phyloP scores from a whole-genome alignment of 768 basidiomycete species.

The Russula brevipes region DNA sequence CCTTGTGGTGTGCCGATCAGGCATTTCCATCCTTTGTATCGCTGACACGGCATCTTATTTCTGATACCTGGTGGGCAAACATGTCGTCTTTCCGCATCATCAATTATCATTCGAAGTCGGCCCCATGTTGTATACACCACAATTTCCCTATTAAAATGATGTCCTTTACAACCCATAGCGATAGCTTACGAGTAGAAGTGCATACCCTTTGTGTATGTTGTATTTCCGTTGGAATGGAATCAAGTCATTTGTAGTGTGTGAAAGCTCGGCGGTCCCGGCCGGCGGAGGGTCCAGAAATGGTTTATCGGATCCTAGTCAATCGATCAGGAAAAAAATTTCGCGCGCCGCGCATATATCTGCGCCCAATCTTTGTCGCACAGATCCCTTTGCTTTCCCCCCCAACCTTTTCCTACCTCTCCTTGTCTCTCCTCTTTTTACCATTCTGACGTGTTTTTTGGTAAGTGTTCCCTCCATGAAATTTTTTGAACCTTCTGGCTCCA shows the following conservation, averaged over 20 bases:
- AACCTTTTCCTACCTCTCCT: slow-evolving; percentile 44
- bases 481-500: slow-evolving; percentile 5
- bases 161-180: slow-evolving; percentile 4
- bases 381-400: slow-evolving; percentile 36
- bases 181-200: slow-evolving; percentile 4
- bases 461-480: slow-evolving; percentile 30
- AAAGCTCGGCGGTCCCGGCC: slow-evolving; percentile 13
- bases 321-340: slow-evolving; percentile 29
- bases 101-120: slow-evolving; percentile 6
- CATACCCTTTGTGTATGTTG: slow-evolving; percentile 9
- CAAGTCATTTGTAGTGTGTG: background rate
- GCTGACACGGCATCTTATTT: slow-evolving; percentile 5
- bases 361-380: slow-evolving; percentile 27
- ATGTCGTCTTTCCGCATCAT: slow-evolving; percentile 14
- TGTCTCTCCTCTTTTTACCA: slow-evolving; percentile 36
- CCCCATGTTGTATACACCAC: slow-evolving; percentile 11
- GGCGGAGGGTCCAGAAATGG: slow-evolving; percentile 17
- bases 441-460: slow-evolving; percentile 40
- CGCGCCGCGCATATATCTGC: slow-evolving; percentile 30
- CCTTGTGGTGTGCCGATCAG: background rate
- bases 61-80: slow-evolving; percentile 12
- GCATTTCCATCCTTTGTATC: slow-evolving; percentile 3
- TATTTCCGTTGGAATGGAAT: slow-evolving; percentile 4
- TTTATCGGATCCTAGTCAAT: slow-evolving; percentile 25
- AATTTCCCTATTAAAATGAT: background rate